phyloP scores from a whole-genome alignment of 2,329 filamentous ascomycete genomes.

The Phoma sp. region DNA sequence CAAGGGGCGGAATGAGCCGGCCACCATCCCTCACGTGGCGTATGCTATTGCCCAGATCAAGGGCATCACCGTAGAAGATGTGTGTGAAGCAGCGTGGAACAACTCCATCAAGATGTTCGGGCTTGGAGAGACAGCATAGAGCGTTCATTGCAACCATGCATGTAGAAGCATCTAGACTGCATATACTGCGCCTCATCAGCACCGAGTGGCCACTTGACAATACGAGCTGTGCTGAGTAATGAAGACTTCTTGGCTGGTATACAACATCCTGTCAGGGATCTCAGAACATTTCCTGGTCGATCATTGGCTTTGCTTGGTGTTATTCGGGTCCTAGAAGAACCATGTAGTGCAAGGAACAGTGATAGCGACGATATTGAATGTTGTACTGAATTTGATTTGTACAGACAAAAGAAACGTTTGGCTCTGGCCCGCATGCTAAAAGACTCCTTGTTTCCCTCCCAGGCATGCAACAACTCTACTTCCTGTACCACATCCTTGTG shows the following conservation, averaged over 20 bases:
- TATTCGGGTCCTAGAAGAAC: too few relatives aligned
- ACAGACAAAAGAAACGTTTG: conserved; percentile 23
- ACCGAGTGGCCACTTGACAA: too few relatives aligned
- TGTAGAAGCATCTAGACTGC: background rate
- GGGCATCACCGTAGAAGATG: conserved; percentile 76
- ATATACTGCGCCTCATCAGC: too few relatives aligned
- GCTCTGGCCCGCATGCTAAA: conserved; percentile 29
- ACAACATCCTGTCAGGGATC: too few relatives aligned
- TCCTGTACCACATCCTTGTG: conserved; percentile 65
- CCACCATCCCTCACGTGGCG: conserved; percentile 84
- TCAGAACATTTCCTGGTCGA: too few relatives aligned
- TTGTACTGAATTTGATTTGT: conserved; percentile 25
- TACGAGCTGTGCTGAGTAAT: too few relatives aligned
- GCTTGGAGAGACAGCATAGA: conserved; percentile 36
- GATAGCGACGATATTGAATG: background rate
- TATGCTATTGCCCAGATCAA: conserved; percentile 88
- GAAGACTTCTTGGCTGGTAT: too few relatives aligned
- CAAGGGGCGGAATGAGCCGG: conserved; percentile 94
- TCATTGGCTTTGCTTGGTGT: too few relatives aligned
- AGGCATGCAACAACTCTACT: conserved; percentile 42
- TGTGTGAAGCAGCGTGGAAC: conserved; percentile 72
- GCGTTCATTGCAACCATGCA: background rate
- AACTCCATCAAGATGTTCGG: conserved; percentile 51
- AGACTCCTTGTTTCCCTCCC: conserved; percentile 22
- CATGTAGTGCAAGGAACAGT: too few relatives aligned